Evolutionary conservation across 805 yeast genomes (phyloP), one percentile per base, ranked within the genome.

Genomic region (Kodamaea kaohsiungensis): DNA sequence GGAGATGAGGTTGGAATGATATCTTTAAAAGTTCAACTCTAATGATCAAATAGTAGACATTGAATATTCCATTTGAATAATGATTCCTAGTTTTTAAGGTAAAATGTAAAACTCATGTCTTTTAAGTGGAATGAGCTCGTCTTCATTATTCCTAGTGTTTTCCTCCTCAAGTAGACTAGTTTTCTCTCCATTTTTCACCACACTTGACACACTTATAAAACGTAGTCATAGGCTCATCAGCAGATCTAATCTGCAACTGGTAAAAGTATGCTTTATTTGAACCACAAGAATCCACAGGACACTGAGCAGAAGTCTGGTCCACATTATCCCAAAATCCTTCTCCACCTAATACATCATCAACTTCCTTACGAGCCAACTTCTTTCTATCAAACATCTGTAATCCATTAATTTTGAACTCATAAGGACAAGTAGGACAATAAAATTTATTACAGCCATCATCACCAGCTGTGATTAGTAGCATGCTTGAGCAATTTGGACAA

Each of bases 221-320:
- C 1, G 98, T 93, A 0, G 99, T 95, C 98, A 95, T 95, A 19
- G 99, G 99, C 76, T 95, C 99, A 80, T 95, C 99, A 1, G 99
- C 99, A 57, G 96, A 89, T 72, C 99, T 81, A 65, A 95, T 95
- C 71, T 95, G 99, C 56, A 95, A 77, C 73, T 95, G 98, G 81
- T 92, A 95, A 78, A 90, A 95, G 72, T 95, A 95, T 0, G 99
- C 99, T 71, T 91, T 90, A 60, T 84, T 88, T 59, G 87, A 86
- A 42, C 90, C 96, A 76, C 99, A 95, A 1, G 77, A 66, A 54
- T 90, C 96, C 45, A 84, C 78, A 2, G 98, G 97, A 77, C 99
- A 93, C 68, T 93, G 96, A 0, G 93, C 90, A 1, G 85, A 78
- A 0, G 98, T 95, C 68, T 95, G 98, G 67, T 95, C 99, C 25